Conservation (phyloP, 495 filamentous ascomycete genomes). For the Xylaria telfairii region DNA sequence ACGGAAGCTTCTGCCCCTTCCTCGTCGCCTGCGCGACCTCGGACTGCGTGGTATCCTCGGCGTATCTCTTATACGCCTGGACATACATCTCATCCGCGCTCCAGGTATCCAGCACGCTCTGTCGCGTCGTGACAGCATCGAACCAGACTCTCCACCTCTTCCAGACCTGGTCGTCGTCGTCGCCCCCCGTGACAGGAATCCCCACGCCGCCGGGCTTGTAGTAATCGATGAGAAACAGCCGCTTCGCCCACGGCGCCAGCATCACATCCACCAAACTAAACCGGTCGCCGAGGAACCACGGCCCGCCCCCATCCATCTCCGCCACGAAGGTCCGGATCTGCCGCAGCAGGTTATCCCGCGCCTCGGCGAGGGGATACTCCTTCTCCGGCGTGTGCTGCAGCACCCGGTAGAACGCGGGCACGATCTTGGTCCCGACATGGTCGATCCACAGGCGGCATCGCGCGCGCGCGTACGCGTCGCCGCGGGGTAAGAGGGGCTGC, state of each 20-base stretch:
- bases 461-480: slow-evolving; percentile 57
- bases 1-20: slow-evolving; percentile 66
- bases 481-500: slow-evolving; percentile 58
- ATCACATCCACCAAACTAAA: slow-evolving; percentile 67
- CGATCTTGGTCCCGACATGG: slow-evolving; percentile 66
- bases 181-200: slow-evolving; percentile 50
- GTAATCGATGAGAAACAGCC: slow-evolving; percentile 73
- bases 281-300: slow-evolving; percentile 66
- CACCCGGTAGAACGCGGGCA: slow-evolving; percentile 68
- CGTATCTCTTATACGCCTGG: slow-evolving; percentile 72
- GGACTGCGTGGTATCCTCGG: slow-evolving; percentile 72
- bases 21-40: slow-evolving; percentile 72
- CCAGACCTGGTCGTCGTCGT: slow-evolving; percentile 59
- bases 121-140: slow-evolving; percentile 57
- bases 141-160: slow-evolving; percentile 66
- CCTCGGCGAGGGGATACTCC: slow-evolving; percentile 48
- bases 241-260: slow-evolving; percentile 69
- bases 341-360: slow-evolving; percentile 54
- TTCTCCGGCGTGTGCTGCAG: slow-evolving; percentile 66
- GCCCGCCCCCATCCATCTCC: slow-evolving; percentile 64
- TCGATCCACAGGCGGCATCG: slow-evolving; percentile 71
- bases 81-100: slow-evolving; percentile 68
- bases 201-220: slow-evolving; percentile 68
- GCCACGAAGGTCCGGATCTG: slow-evolving; percentile 60
- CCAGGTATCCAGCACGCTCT: slow-evolving; percentile 66